Percentiles rank a stretch among this genome's conserved stretches.
phyloP scores from a whole-genome alignment of 1,284 basidiomycete genomes.

The Coniferiporia sulphurascens region DNA sequence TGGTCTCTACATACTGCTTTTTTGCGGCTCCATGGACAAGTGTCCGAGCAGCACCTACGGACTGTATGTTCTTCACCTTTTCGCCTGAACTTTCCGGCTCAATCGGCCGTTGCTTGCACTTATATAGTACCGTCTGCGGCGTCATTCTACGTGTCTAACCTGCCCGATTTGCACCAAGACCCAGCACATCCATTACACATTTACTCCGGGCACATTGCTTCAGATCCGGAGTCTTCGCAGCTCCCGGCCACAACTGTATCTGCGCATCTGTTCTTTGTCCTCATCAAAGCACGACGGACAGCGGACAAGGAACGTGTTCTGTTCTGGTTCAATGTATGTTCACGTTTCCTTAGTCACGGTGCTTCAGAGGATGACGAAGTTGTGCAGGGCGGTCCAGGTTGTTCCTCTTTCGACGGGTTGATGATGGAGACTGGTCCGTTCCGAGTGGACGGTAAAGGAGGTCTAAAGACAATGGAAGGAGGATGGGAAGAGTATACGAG shows the following conservation, averaged over 20 bases:
- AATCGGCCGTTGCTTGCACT: background rate
- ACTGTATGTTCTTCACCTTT: slow-evolving; percentile 33
- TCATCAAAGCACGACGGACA: slow-evolving; percentile 81
- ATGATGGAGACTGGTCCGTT: slow-evolving; percentile 99
- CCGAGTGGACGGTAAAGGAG: slow-evolving; percentile 75
- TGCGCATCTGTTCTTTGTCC: slow-evolving; percentile 85
- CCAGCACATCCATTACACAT: slow-evolving; percentile 67
- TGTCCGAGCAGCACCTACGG: slow-evolving; percentile 38
- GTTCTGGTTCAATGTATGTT: slow-evolving; percentile 92
- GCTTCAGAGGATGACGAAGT: background rate
- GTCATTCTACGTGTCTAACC: slow-evolving; percentile 74
- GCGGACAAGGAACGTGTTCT: slow-evolving; percentile 87
- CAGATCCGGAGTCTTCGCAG: slow-evolving; percentile 61
- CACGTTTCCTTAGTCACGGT: background rate
- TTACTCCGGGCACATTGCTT: slow-evolving; percentile 77
- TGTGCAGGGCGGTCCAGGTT: slow-evolving; percentile 85
- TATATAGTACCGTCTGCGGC: slow-evolving; percentile 67
- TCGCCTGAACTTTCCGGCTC: background rate
- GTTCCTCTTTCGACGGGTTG: slow-evolving; percentile 94
- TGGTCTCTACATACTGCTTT: slow-evolving; percentile 7
- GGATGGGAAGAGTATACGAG: slow-evolving; percentile 99
- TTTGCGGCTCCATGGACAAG: background rate
- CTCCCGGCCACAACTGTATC: slow-evolving; percentile 53
- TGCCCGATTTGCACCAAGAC: slow-evolving; percentile 76
- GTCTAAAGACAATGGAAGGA: slow-evolving; percentile 75